These are phyloP conservation scores for Lentinula aciculospora DNA, from an alignment of 768 basidiomycete species.

Conservation along the genomic window DNA sequence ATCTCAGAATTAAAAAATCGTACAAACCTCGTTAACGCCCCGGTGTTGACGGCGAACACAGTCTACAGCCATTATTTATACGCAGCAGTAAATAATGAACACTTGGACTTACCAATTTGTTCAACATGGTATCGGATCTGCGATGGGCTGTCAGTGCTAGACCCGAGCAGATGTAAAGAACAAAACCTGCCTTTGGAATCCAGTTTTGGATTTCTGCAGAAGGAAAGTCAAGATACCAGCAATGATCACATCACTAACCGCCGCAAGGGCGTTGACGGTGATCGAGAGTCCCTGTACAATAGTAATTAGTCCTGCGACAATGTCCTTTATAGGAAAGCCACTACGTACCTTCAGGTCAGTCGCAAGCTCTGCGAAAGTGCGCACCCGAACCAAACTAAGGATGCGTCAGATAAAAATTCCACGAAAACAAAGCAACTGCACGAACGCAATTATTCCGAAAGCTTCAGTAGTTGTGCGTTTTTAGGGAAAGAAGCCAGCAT, in stretches of 20 bases:
- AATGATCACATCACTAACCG: slow-evolving; percentile 43
- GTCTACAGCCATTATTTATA: slow-evolving; percentile 25
- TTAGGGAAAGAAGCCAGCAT: background rate
- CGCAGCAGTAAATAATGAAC: background rate
- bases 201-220: slow-evolving; percentile 43
- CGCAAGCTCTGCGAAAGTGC: slow-evolving; percentile 4
- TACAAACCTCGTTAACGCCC: slow-evolving; percentile 29
- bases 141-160: background rate
- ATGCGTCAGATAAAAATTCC: background rate
- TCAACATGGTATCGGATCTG: slow-evolving; percentile 47
- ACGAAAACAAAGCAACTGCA: background rate
- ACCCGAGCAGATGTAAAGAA: background rate
- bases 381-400: background rate
- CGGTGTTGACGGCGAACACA: slow-evolving; percentile 50
- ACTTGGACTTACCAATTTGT: slow-evolving; percentile 29
- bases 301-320: too few relatives aligned
- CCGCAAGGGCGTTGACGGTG: slow-evolving; percentile 45
- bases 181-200: slow-evolving; percentile 37
- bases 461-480: background rate
- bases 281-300: slow-evolving; percentile 38
- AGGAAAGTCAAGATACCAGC: slow-evolving; percentile 40
- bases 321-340: too few relatives aligned
- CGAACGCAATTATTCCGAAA: slow-evolving; percentile 3
- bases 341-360: slow-evolving; percentile 11
- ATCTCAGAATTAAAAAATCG: background rate